Evolutionary conservation across 371 early-diverging fungal genomes (phyloP).

Genomic region (Apophysomyces elegans): DNA sequence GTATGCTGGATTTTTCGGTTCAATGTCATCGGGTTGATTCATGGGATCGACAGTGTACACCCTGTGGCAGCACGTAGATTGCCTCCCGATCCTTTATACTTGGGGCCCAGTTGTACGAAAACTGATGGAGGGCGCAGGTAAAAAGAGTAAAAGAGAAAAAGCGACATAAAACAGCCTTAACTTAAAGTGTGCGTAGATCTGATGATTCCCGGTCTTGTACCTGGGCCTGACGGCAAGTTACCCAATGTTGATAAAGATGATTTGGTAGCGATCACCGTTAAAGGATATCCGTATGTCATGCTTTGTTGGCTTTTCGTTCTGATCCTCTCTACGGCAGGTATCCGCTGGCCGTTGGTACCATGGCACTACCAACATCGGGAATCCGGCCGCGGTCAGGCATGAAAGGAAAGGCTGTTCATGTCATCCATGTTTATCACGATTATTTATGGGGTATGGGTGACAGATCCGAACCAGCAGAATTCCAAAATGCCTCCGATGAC

Average conservation of each 20-base stretch:
- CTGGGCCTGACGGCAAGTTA: conserved; percentile 43
- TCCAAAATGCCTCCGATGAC: conserved; percentile 29
- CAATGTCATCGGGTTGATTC: background rate
- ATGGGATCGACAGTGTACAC: conserved; percentile 60
- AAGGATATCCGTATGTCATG: conserved; percentile 50
- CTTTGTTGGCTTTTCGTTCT: background rate
- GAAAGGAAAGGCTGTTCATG: conserved; percentile 75
- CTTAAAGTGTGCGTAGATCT: conserved; percentile 40
- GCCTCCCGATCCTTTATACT: conserved; percentile 67
- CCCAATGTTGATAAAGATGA: conserved; percentile 53
- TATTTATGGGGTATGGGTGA: conserved; percentile 72
- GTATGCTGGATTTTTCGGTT: conserved; percentile 17
- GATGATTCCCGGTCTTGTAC: conserved; percentile 69
- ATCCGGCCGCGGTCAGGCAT: conserved; percentile 57
- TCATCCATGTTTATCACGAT: conserved; percentile 71
- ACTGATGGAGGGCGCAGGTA: conserved; percentile 68
- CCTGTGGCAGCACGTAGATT: conserved; percentile 63
- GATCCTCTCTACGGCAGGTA: conserved; percentile 25
- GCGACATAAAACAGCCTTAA: conserved; percentile 18
- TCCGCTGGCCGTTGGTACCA: conserved; percentile 63
- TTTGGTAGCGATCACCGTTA: conserved; percentile 58
- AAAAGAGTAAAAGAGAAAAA: conserved; percentile 17
- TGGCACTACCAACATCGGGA: conserved; percentile 52
- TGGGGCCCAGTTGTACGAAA: conserved; percentile 64
- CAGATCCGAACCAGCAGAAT: conserved; percentile 58